Evolutionary conservation across 305 asterid genomes (phyloP).

Genomic region (Caryopteris hybrid): DNA sequence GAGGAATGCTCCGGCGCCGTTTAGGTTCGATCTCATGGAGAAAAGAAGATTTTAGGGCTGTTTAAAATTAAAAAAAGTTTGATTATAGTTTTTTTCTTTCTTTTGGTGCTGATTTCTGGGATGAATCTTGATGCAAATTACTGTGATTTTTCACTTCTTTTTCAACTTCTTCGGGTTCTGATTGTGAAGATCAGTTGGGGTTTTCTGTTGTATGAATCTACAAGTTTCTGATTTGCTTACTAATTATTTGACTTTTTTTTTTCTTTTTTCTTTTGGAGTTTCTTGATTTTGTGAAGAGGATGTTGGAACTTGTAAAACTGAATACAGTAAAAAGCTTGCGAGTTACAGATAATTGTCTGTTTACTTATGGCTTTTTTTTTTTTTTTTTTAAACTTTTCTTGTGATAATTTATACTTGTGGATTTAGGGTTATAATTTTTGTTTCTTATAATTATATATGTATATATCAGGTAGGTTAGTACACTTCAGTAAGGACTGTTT

Average conservation of each 20-base stretch:
- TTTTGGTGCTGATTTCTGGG: background rate
- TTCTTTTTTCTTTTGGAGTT: background rate
- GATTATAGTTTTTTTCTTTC: background rate
- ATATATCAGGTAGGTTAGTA: too few species aligned
- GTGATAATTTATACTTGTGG: too few species aligned
- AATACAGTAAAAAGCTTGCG: background rate
- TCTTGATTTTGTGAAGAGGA: background rate
- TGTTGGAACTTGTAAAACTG: background rate
- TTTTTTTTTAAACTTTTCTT: too few species aligned
- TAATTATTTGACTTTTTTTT: background rate
- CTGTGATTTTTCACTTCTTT: background rate
- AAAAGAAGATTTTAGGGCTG: slow-evolving; percentile 17
- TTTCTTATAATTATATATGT: too few species aligned
- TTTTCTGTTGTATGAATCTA: background rate
- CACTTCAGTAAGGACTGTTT: too few species aligned
- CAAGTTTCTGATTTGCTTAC: slow-evolving; percentile 5
- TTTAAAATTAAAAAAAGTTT: background rate
- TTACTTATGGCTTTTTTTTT: background rate
- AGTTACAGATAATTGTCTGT: background rate
- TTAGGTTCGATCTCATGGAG: slow-evolving; percentile 20
- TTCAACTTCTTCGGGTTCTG: background rate
- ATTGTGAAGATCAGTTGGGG: background rate
- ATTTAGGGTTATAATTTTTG: too few species aligned
- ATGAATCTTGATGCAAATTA: background rate
- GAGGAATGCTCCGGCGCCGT: background rate